Evolutionary conservation across 164 flowering plant species (phyloP).

Genomic region (Brasenia schreberi): DNA sequence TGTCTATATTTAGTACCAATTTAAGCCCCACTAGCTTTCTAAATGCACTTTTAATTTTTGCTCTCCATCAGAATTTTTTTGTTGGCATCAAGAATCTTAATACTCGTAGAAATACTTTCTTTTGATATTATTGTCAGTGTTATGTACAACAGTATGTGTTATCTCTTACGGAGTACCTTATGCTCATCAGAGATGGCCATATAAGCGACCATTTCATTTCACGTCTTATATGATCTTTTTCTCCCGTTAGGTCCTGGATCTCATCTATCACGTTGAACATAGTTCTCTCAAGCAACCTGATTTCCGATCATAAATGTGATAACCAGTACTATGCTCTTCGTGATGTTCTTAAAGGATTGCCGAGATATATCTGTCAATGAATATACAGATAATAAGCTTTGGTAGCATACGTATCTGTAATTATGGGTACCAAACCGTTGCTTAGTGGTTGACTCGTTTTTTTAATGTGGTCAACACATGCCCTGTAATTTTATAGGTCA

Average conservation of each 20-base stretch:
- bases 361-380: constrained; percentile 17
- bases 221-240: constrained; percentile 1
- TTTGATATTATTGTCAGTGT: neutral
- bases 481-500: no score
- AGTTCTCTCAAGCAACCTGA: constrained; percentile 56
- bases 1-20: neutral
- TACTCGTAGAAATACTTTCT: neutral
- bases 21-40: neutral
- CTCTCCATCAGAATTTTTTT: neutral
- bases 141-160: neutral
- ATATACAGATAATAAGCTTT: constrained; percentile 6
- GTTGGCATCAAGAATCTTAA: neutral
- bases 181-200: no score
- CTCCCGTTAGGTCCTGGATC: constrained; percentile 59
- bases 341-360: constrained; percentile 81
- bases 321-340: constrained; percentile 79
- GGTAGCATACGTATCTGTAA: neutral
- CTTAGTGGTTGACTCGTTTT: neutral
- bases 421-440: neutral
- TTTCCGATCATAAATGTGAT: constrained; percentile 81
- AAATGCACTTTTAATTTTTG: neutral
- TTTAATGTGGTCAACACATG: no score
- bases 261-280: constrained; percentile 78
- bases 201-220: neutral
- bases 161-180: no score